phyloP scores from a whole-genome alignment of 768 basidiomycete genomes.

The Tylopilus subfusipes region DNA sequence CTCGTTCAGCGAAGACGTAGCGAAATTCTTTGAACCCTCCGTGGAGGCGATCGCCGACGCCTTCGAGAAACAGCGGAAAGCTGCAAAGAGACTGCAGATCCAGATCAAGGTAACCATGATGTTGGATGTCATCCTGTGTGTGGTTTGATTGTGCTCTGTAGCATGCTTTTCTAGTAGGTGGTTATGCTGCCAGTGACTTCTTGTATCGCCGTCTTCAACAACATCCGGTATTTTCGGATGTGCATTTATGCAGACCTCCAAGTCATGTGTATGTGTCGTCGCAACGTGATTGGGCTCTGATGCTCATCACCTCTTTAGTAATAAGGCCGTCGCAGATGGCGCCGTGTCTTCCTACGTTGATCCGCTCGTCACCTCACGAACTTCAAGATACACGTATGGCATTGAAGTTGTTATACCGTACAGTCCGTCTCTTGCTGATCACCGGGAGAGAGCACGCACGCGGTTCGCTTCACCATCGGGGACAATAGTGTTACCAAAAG shows the following conservation, averaged over 20 bases:
- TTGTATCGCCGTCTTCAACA: conserved; percentile 40
- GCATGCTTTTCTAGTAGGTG: conserved; percentile 49
- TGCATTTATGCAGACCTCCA: conserved; percentile 46
- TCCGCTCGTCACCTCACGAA: conserved; percentile 42
- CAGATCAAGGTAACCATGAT: conserved; percentile 19
- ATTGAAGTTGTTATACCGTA: conserved; percentile 28
- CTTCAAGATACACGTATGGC: conserved; percentile 42
- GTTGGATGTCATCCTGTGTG: background rate
- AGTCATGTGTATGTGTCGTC: conserved; percentile 41
- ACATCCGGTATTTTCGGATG: conserved; percentile 32
- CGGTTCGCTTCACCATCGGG: conserved; percentile 28
- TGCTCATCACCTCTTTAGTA: conserved; percentile 1
- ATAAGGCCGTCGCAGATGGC: conserved; percentile 4
- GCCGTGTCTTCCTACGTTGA: conserved; percentile 34
- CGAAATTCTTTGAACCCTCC: conserved; percentile 42
- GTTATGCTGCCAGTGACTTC: conserved; percentile 48
- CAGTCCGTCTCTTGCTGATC: conserved; percentile 32
- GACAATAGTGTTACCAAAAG: conserved; percentile 25
- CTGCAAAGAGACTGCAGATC: conserved; percentile 21
- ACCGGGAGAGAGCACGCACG: conserved; percentile 29
- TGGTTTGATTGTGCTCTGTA: background rate
- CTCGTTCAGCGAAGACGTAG: conserved; percentile 32
- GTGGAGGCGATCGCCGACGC: conserved; percentile 34
- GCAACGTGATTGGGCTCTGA: background rate
- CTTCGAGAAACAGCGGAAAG: conserved; percentile 28